Base-by-base conservation (phyloP, 257 asterid species). In the Cruciata laevipes region DNA sequence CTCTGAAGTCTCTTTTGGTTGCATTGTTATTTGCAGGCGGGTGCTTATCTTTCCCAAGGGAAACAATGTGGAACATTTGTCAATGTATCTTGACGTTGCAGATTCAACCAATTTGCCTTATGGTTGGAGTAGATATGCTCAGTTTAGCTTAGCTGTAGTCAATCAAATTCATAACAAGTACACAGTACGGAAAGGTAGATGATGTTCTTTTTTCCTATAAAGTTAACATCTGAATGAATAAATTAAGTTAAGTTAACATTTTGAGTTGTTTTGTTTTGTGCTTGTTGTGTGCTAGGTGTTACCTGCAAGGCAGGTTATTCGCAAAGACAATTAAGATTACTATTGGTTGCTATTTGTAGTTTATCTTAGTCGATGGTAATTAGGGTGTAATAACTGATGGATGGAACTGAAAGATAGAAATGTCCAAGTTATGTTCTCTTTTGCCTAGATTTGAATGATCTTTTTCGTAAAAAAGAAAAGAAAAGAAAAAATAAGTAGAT, bases 61-160 rank as follows among this genome's bases (percentile, higher is more conserved):
- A 63, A 90, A 90, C 78, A 87, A 90, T 67, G 94, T 84, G 52
- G 97, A 90, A 56, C 84, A 84, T 74, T 77, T 90, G 74, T 90
- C 97, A 0, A 83, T 86, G 97, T 90, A 90, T 75, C 74, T 90
- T 68, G 97, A 90, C 75, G 94, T 90, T 73, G 95, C 95, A 9
- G 95, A 89, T 74, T 83, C 91, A 40, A 7, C 83, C 33, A 47
- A 74, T 57, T 73, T 87, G 84, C 94, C 97, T 30, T 85, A 85
- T 79, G 95, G 95, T 42, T 89, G 97, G 97, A 87, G 88, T 80
- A 80, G 94, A 86, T 79, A 77, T 77, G 95, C 97, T 17, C 97
- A 87, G 71, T 89, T 89, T 81, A 87, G 94, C 75, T 76, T 89
- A 72, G 83, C 91, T 11, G 89, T 87, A 66, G 37, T 83, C 56